Percentiles rank a stretch among this genome's conserved stretches.
phyloP scores from a whole-genome alignment of 306 rosid species.

The Myrica gale region DNA sequence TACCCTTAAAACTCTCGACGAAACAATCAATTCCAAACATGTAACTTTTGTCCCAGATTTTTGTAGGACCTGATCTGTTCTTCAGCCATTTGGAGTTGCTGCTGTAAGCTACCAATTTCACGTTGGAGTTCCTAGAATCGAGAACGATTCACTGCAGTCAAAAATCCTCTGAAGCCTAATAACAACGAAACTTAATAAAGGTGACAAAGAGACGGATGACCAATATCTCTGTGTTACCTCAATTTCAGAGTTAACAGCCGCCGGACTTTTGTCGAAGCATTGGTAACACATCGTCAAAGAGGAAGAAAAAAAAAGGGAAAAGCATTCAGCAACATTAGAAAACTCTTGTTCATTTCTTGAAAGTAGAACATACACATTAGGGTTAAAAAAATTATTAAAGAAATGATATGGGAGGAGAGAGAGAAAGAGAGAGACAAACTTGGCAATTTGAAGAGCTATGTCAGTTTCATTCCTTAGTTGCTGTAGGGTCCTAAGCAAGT shows the following conservation, averaged over 20 bases:
- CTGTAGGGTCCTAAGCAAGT: constrained; percentile 42
- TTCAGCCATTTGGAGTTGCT: constrained; percentile 75
- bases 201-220: neutral
- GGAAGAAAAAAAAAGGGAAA: constrained; percentile 1
- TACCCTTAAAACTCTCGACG: neutral
- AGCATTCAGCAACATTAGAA: neutral
- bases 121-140: constrained; percentile 64
- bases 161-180: neutral
- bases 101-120: constrained; percentile 60
- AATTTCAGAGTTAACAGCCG: constrained; percentile 34
- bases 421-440: constrained; percentile 23
- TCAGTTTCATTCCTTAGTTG: constrained; percentile 48
- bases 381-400: too few species aligned
- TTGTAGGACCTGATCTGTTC: constrained; percentile 66
- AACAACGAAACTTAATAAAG: neutral
- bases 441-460: constrained; percentile 47
- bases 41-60: neutral
- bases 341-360: neutral
- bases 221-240: constrained; percentile 32
- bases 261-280: constrained; percentile 33
- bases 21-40: too few species aligned
- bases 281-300: neutral
- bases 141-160: neutral
- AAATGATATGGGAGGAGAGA: neutral
- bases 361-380: neutral